Evolutionary conservation across 768 basidiomycete species (phyloP).

Genomic region (Mycena rosella): DNA sequence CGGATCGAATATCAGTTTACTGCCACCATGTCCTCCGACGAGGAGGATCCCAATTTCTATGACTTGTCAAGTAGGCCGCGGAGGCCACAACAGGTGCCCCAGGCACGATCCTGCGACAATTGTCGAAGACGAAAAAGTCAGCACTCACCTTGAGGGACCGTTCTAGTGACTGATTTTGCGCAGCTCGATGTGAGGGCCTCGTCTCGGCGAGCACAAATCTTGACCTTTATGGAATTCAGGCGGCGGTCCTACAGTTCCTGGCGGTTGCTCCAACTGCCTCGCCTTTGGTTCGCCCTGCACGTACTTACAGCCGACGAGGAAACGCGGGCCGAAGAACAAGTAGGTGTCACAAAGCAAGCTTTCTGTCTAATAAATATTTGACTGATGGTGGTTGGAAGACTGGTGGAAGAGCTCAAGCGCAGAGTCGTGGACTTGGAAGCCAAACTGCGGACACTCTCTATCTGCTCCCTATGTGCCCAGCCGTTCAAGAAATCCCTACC

Average conservation of each 20-base stretch:
- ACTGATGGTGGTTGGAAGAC: slow-evolving; percentile 34
- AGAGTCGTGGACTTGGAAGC: slow-evolving; percentile 58
- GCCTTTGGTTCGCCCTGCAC: slow-evolving; percentile 26
- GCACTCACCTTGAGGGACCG: background rate
- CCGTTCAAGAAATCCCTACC: slow-evolving; percentile 20
- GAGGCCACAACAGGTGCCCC: background rate
- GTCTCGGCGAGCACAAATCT: background rate
- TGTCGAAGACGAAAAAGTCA: slow-evolving; percentile 20
- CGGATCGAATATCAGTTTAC: too few species aligned
- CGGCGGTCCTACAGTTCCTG: slow-evolving; percentile 17
- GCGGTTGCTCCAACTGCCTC: slow-evolving; percentile 23
- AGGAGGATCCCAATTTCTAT: too few species aligned
- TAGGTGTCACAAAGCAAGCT: background rate
- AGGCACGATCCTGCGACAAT: slow-evolving; percentile 5
- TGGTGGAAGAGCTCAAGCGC: slow-evolving; percentile 64
- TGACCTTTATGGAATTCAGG: slow-evolving; percentile 13
- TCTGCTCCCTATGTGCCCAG: slow-evolving; percentile 32
- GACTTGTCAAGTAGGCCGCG: too few species aligned
- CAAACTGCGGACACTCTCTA: slow-evolving; percentile 41
- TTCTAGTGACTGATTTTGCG: background rate
- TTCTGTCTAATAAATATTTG: too few species aligned
- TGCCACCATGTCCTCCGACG: slow-evolving; percentile 7
- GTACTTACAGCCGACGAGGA: slow-evolving; percentile 12
- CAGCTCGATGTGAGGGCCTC: slow-evolving; percentile 26
- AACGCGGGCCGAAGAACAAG: slow-evolving; percentile 29